Conservation (phyloP, 208 protist species). For the Wallacemonas collosoma region DNA sequence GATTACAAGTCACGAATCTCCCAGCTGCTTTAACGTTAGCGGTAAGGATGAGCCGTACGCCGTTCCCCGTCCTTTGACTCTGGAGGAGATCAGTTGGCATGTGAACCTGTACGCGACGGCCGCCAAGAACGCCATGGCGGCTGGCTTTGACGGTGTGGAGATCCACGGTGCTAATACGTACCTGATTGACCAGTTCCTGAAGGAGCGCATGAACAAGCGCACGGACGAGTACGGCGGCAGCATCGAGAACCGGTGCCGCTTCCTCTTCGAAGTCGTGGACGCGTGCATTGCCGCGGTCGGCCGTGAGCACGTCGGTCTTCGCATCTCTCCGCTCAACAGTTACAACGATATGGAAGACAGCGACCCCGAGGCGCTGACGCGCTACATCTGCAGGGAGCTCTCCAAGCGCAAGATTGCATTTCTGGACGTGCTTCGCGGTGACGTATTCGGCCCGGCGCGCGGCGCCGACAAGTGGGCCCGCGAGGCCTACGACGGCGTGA, state of each 20-base stretch:
- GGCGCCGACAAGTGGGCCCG: slow-evolving; percentile 50
- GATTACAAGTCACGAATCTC: slow-evolving; percentile 22
- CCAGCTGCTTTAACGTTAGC: slow-evolving; percentile 11
- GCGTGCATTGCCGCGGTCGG: slow-evolving; percentile 47
- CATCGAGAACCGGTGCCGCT: slow-evolving; percentile 73
- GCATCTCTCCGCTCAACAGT: slow-evolving; percentile 63
- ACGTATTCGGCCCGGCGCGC: slow-evolving; percentile 25
- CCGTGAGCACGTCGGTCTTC: slow-evolving; percentile 45
- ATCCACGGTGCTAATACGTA: slow-evolving; percentile 92
- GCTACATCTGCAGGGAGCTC: slow-evolving; percentile 56
- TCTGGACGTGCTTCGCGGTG: slow-evolving; percentile 42
- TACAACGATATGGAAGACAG: slow-evolving; percentile 39
- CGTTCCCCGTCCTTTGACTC: slow-evolving; percentile 48
- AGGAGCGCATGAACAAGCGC: slow-evolving; percentile 60
- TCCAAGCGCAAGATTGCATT: slow-evolving; percentile 47
- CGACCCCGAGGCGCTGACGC: slow-evolving; percentile 45
- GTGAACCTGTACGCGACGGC: slow-evolving; percentile 65
- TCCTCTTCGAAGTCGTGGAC: slow-evolving; percentile 77
- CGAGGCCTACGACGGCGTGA: slow-evolving; percentile 43
- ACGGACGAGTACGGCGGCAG: slow-evolving; percentile 89
- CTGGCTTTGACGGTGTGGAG: slow-evolving; percentile 92
- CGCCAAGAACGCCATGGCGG: slow-evolving; percentile 65
- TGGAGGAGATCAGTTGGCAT: slow-evolving; percentile 58
- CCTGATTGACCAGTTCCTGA: slow-evolving; percentile 87
- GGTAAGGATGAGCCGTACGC: slow-evolving; percentile 36